A percentile compares a stretch with the other conserved stretches of the same genome.
These are phyloP conservation scores for Sabuloglossum arenarium DNA, from an alignment of 495 filamentous ascomycete species.

Conservation along the genomic window DNA sequence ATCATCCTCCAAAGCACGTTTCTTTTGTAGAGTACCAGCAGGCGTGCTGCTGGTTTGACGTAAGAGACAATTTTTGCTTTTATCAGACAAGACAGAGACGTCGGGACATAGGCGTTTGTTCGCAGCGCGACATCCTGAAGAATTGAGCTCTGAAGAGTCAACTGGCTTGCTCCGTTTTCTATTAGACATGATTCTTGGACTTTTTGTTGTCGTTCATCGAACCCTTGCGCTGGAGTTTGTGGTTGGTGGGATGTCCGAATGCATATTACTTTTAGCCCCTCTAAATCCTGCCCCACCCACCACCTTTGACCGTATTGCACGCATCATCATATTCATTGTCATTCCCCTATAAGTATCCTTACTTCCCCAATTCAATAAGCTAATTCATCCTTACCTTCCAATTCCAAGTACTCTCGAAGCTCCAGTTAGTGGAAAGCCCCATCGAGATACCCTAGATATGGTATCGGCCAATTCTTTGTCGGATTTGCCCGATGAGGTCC, in stretches of 20 bases:
- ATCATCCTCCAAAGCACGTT: neutral
- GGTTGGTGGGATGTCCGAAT: too few species aligned
- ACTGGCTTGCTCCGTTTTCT: neutral
- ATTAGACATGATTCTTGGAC: neutral
- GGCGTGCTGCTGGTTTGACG: neutral
- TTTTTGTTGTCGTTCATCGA: neutral
- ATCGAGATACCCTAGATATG: neutral
- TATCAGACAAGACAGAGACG: neutral
- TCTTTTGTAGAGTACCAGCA: neutral
- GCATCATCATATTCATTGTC: too few species aligned
- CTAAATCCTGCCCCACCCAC: too few species aligned
- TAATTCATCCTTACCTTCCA: too few species aligned
- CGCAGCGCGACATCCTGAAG: neutral
- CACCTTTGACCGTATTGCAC: too few species aligned
- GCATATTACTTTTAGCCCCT: too few species aligned
- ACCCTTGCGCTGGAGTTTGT: too few species aligned
- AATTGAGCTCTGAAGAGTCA: neutral
- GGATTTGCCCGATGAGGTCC: constrained; percentile 20
- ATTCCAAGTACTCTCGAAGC: too few species aligned
- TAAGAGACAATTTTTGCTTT: neutral
- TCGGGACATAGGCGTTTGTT: neutral
- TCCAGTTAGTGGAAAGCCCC: too few species aligned
- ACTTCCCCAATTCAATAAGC: too few species aligned
- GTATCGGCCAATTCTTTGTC: neutral
- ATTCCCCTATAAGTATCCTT: too few species aligned